These are phyloP conservation scores for Chrysanthemum makinoi DNA, from an alignment of 129 eudicot species.

Conservation along the genomic window DNA sequence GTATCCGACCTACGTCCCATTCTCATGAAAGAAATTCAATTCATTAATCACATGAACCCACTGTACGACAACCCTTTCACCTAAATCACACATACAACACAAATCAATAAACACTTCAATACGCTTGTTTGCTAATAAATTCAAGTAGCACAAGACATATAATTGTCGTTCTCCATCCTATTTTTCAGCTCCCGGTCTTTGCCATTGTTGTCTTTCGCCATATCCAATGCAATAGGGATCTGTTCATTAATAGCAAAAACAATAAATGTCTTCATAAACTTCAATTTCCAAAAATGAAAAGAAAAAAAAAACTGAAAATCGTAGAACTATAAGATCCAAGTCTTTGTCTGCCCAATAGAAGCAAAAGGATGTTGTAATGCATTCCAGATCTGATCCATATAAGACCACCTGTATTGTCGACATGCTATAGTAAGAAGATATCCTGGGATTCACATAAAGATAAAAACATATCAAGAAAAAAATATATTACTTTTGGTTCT, in stretches of 20 bases:
- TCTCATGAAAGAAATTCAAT: constrained; percentile 72
- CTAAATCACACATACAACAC: constrained; percentile 29
- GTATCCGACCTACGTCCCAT: constrained; percentile 64
- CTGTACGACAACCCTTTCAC: constrained; percentile 75
- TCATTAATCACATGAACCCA: constrained; percentile 75
- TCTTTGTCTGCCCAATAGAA: too few relatives aligned
- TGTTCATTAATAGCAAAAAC: constrained; percentile 20
- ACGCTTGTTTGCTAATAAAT: too few relatives aligned
- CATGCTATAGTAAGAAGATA: too few relatives aligned
- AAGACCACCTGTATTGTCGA: too few relatives aligned
- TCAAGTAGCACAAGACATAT: constrained; percentile 98
- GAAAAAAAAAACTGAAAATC: neutral
- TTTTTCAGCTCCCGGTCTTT: constrained; percentile 89
- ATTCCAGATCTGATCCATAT: too few relatives aligned
- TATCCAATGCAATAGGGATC: constrained; percentile 99
- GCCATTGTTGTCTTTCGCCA: constrained; percentile 99
- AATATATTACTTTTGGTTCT: too few relatives aligned
- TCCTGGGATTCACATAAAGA: too few relatives aligned
- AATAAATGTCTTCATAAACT: constrained; percentile 5
- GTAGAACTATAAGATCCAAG: neutral
- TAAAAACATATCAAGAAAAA: too few relatives aligned
- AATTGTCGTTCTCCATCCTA: constrained; percentile 68
- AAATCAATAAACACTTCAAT: neutral
- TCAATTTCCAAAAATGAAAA: neutral
- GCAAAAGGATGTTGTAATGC: too few relatives aligned